phyloP scores from a whole-genome alignment of 768 basidiomycete genomes.

The Mycena indigotica region DNA sequence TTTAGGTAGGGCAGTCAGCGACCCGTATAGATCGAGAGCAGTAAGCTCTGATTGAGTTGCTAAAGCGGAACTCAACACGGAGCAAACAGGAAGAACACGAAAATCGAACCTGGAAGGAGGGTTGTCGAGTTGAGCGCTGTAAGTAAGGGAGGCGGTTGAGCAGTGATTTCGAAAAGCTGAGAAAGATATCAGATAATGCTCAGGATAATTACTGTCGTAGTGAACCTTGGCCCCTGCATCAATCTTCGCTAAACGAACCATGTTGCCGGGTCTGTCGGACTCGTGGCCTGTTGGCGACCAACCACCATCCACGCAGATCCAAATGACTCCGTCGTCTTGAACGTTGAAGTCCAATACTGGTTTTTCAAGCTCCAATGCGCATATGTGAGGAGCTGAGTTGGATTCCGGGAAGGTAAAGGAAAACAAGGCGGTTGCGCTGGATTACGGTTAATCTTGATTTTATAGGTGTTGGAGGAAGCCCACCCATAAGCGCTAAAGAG shows the following conservation, averaged over 20 bases:
- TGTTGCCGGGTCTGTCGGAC: conserved; percentile 16
- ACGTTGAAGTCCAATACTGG: conserved; percentile 65
- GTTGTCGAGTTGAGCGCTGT: conserved; percentile 48
- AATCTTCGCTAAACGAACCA: conserved; percentile 37
- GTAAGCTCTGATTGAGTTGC: conserved; percentile 53
- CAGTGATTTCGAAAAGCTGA: conserved; percentile 40
- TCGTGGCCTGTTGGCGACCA: too few relatives aligned
- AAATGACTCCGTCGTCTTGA: conserved; percentile 38
- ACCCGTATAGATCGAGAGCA: conserved; percentile 60
- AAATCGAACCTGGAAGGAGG: conserved; percentile 36
- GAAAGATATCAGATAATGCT: not conserved
- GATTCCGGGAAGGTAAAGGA: conserved; percentile 35
- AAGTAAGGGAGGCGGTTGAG: conserved; percentile 35
- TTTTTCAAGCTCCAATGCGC: conserved; percentile 50
- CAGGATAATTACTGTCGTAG: too few relatives aligned
- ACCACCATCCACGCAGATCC: conserved; percentile 40
- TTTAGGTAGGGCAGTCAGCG: conserved; percentile 63
- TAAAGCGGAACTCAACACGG: too few relatives aligned
- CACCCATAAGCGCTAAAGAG: conserved; percentile 79
- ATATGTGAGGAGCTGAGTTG: conserved; percentile 28
- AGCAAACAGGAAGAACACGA: too few relatives aligned
- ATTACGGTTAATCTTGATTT: conserved; percentile 3
- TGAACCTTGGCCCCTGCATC: conserved; percentile 43
- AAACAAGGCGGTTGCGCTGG: conserved; percentile 73
- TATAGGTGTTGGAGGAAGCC: too few relatives aligned